A percentile compares a stretch with the other conserved stretches of the same genome.
phyloP scores from a whole-genome alignment of 495 filamentous ascomycete species.

The Daldinia childiae region DNA sequence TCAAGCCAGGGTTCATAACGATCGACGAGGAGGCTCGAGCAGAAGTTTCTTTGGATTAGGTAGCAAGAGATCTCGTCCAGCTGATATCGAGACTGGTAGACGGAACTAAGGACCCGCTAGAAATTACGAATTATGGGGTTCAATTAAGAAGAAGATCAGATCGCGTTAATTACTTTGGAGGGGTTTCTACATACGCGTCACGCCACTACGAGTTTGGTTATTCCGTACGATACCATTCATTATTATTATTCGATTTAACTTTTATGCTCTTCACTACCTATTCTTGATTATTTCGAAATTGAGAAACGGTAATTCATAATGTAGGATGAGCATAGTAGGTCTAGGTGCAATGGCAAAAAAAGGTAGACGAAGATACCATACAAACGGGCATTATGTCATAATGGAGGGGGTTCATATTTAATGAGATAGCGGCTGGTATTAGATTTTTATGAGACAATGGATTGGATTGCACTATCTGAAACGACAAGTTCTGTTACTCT shows the following conservation, averaged over 20 bases:
- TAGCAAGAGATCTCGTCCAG: conserved; percentile 47
- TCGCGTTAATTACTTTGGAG: conserved; percentile 33
- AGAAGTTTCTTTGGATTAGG: conserved; percentile 51
- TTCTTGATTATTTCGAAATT: not conserved
- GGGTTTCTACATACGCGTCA: conserved; percentile 24
- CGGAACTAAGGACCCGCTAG: conserved; percentile 18
- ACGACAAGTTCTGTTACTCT: conserved; percentile 5
- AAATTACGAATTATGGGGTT: conserved; percentile 16
- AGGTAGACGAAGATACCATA: conserved; percentile 16
- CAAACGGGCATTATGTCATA: conserved; percentile 10
- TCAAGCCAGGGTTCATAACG: conserved; percentile 34
- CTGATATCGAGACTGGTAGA: conserved; percentile 51
- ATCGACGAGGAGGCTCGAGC: conserved; percentile 30
- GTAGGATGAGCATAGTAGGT: conserved; percentile 1
- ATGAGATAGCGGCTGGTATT: not conserved
- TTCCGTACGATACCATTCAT: not conserved
- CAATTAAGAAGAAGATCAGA: conserved; percentile 5
- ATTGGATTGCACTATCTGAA: not conserved
- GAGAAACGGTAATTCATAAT: conserved; percentile 3
- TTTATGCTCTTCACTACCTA: not conserved
- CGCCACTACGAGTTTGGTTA: conserved; percentile 10
- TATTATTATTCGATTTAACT: not conserved
- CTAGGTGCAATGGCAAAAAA: conserved; percentile 17
- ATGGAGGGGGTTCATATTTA: conserved; percentile 6
- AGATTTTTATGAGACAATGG: not conserved